These are phyloP conservation scores for Cyclotella distinguenda DNA, from an alignment of 108 stramenopile species.

Conservation along the genomic window DNA sequence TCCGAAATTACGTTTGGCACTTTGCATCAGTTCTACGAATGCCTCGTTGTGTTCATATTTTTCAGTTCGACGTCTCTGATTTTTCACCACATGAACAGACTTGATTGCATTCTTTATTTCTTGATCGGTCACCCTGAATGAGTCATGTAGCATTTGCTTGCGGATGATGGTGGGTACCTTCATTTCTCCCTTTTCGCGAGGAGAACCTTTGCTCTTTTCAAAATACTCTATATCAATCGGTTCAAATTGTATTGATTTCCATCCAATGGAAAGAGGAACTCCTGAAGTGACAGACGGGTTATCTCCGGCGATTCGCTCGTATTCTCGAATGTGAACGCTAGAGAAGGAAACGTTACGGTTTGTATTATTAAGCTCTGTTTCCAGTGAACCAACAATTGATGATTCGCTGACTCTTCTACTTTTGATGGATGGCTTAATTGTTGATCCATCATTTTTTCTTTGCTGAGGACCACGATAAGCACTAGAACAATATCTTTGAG, in stretches of 20 bases:
- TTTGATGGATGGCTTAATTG: slow-evolving; percentile 20
- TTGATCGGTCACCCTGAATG: slow-evolving; percentile 28
- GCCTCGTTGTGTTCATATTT: slow-evolving; percentile 39
- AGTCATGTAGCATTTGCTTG: slow-evolving; percentile 35
- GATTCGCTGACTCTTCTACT: slow-evolving; percentile 4
- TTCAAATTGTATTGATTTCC: slow-evolving; percentile 34
- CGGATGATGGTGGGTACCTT: slow-evolving; percentile 41
- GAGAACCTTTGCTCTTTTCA: slow-evolving; percentile 36
- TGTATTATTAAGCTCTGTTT: neutral
- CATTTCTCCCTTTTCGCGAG: slow-evolving; percentile 49
- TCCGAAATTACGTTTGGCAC: slow-evolving; percentile 41
- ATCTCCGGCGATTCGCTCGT: slow-evolving; percentile 51
- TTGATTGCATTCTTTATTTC: slow-evolving; percentile 41
- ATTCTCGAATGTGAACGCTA: slow-evolving; percentile 46
- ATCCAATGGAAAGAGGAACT: slow-evolving; percentile 52
- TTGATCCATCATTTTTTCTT: slow-evolving; percentile 15
- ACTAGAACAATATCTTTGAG: slow-evolving; percentile 2
- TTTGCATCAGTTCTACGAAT: slow-evolving; percentile 26
- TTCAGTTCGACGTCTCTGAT: slow-evolving; percentile 25
- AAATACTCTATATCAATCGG: slow-evolving; percentile 35
- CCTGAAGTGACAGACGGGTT: slow-evolving; percentile 50
- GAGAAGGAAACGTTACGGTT: slow-evolving; percentile 19
- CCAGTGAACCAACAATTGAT: neutral
- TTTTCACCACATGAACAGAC: slow-evolving; percentile 33
- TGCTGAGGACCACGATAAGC: slow-evolving; percentile 33